Base-by-base conservation (phyloP, 2,329 filamentous ascomycete species). In the Pseudocercospora ulei region DNA sequence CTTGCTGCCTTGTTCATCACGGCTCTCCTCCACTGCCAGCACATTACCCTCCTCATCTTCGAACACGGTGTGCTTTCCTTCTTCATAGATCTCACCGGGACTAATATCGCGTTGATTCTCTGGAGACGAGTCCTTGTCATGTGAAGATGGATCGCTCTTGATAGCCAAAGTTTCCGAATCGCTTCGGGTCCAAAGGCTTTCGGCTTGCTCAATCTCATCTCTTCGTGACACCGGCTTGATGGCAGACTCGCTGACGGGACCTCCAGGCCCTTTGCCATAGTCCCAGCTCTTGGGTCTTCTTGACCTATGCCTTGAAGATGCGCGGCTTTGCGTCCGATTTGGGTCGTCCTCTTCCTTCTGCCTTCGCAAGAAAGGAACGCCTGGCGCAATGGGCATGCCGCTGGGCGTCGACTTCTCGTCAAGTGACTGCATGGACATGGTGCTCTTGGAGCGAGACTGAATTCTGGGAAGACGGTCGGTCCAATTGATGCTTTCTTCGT, bases 31-130 rank as follows among this genome's bases (percentile, higher is more conserved):
- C 0, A 83, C 74, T 11, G 75, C 75, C 4, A 95, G 59, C 2
- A 95, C 87, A 38, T 95, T 87, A 5, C 88, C 88, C 41, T 94
- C 80, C 46, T 78, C 69, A 52, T 93, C 82, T 61, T 96, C 88
- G 39, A 92, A 76, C 4, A 95, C 66, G 24, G 90, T 72, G 13
- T 92, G 63, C 37, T 78, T 60, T 1, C 87, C 86, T 62, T 95
- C 86, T 48, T 87, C 75, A 50, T 80, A 95, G 0, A 87, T 72
- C 46, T 92, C 76, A 6, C 83, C 59, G 35, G 52, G 61, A 11
- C 58, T 56, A 7, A 42, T 35, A 8, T 34, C 36, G 29, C 44
- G 44, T 7, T 37, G 45, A 24, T 41, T 34, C 12, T 48, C 48
- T 7, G 42, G 44, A 14, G 36, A 39, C 7, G 41, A 45, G 5